A percentile compares a stretch with the other conserved stretches of the same genome.
These are phyloP conservation scores for Pythium pyrilobum DNA, from an alignment of 352 stramenopile genomes.

Conservation along the genomic window DNA sequence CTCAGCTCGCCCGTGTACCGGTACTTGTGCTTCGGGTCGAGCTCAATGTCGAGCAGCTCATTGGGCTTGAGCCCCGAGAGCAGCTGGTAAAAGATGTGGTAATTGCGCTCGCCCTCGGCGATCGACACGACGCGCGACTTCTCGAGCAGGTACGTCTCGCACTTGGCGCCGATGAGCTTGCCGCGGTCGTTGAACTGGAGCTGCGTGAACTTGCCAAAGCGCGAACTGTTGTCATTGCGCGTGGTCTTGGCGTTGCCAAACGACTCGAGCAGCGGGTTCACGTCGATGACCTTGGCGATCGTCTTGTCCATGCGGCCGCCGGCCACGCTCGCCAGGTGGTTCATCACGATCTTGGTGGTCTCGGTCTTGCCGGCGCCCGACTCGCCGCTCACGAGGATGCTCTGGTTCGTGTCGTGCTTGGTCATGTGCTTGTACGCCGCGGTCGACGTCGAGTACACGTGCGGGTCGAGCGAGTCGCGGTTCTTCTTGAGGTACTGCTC, in stretches of 20 bases:
- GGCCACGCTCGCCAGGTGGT: constrained; percentile 78
- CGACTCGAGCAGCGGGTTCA: constrained; percentile 90
- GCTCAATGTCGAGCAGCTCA: constrained; percentile 53
- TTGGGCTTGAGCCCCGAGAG: constrained; percentile 50
- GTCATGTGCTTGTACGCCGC: constrained; percentile 86
- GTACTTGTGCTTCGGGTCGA: constrained; percentile 64
- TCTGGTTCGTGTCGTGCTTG: constrained; percentile 71
- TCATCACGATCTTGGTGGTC: constrained; percentile 95
- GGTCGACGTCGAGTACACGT: constrained; percentile 86
- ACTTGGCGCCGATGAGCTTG: constrained; percentile 83
- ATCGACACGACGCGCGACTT: constrained; percentile 95
- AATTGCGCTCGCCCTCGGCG: constrained; percentile 95
- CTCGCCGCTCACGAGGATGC: constrained; percentile 85
- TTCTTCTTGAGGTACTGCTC: constrained; percentile 75
- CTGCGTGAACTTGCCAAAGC: constrained; percentile 90
- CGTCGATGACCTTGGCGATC: constrained; percentile 89
- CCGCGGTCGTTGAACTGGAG: constrained; percentile 80
- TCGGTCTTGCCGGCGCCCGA: constrained; percentile 94
- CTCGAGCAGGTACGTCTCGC: constrained; percentile 95
- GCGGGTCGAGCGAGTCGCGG: constrained; percentile 57
- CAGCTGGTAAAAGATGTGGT: constrained; percentile 98
- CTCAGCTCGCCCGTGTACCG: constrained; percentile 66
- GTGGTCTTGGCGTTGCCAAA: constrained; percentile 95
- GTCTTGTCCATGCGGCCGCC: constrained; percentile 85
- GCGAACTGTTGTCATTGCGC: constrained; percentile 90